Conservation (phyloP, 192 early-diverging fungal genomes). For the Oehlia diaphana region DNA sequence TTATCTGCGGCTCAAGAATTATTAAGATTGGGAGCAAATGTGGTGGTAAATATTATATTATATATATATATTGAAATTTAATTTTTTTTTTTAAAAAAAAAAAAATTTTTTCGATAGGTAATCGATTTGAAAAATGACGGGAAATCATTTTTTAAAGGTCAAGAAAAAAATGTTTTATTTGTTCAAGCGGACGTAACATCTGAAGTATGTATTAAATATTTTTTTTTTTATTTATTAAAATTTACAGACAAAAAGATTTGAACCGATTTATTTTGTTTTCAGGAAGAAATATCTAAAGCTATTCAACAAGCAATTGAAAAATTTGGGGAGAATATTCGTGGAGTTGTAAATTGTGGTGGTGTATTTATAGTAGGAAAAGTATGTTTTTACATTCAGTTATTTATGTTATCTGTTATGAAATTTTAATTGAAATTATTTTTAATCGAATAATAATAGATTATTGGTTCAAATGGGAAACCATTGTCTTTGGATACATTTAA, state of each 20-base stretch:
- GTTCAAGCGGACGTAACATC: not conserved
- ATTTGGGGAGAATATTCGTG: constrained; percentile 7
- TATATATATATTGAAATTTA: not conserved
- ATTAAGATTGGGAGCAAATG: not conserved
- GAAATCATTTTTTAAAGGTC: not conserved
- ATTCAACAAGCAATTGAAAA: not conserved
- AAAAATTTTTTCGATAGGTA: not conserved
- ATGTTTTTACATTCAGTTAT: not conserved
- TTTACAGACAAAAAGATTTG: not conserved
- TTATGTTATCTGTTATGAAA: not conserved
- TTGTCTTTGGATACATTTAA: constrained; percentile 45
- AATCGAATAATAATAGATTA: constrained; percentile 19
- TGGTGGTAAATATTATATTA: constrained; percentile 10
- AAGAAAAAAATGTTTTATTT: not conserved
- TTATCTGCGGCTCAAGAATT: not conserved
- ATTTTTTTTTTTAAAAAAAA: no score
- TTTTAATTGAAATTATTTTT: not conserved
- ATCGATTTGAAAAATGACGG: not conserved
- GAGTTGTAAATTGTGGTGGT: constrained; percentile 9
- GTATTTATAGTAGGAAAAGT: not conserved
- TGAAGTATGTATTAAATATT: not conserved
- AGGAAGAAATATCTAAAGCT: not conserved
- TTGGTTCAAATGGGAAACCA: constrained; percentile 38
- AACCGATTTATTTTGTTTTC: no score
- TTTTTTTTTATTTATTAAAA: not conserved